A percentile compares a stretch with the other conserved stretches of the same genome.
Conservation (phyloP, 805 yeast species). For the Candida sphagnicola region DNA sequence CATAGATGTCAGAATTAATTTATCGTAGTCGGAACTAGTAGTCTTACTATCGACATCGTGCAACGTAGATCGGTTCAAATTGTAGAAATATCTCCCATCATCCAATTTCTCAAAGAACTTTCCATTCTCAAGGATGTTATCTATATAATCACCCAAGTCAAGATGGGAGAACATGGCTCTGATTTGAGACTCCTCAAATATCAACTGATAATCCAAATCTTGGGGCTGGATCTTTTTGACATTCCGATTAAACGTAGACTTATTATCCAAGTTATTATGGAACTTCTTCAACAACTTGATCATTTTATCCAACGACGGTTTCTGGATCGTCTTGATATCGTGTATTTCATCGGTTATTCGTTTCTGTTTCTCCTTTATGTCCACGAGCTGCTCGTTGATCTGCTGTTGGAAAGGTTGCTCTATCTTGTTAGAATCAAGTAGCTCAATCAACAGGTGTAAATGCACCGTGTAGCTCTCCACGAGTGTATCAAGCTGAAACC, state of each 20-base stretch:
- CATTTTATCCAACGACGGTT: constrained; percentile 36
- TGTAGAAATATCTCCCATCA: constrained; percentile 20
- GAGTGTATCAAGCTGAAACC: constrained; percentile 26
- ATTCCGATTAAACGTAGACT: neutral
- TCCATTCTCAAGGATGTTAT: constrained; percentile 18
- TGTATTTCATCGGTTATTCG: constrained; percentile 16
- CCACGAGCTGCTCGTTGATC: constrained; percentile 18
- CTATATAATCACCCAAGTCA: constrained; percentile 3
- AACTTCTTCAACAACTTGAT: constrained; percentile 19
- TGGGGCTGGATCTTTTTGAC: neutral
- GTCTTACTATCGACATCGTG: constrained; percentile 14
- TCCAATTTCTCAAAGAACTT: constrained; percentile 16
- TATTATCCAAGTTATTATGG: constrained; percentile 12
- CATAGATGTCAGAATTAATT: constrained; percentile 19
- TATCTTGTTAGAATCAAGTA: constrained; percentile 11
- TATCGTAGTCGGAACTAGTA: constrained; percentile 29
- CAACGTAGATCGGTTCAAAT: constrained; percentile 17
- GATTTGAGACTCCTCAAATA: constrained; percentile 1
- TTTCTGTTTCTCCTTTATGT: constrained; percentile 13
- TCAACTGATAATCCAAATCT: neutral
- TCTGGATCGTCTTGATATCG: constrained; percentile 24
- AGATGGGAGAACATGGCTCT: neutral
- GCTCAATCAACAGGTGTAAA: constrained; percentile 17
- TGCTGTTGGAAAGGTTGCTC: constrained; percentile 14
- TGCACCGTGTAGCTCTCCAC: constrained; percentile 23